phyloP scores from a whole-genome alignment of 345 rosid genomes.

The Gossypium arboreum region DNA sequence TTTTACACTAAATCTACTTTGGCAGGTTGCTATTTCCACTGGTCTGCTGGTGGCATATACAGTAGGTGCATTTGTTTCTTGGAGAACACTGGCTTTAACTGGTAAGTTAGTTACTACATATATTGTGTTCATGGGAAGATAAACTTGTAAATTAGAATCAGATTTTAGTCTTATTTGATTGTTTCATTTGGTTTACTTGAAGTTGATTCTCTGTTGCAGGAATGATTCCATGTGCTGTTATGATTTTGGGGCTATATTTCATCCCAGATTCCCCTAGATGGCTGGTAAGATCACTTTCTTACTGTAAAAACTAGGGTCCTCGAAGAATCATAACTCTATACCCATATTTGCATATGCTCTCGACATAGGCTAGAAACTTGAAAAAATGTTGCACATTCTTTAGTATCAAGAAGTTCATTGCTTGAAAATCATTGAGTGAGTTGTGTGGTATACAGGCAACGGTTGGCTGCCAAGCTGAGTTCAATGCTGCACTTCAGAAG shows the following conservation, averaged over 20 bases:
- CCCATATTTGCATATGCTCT: too few species aligned
- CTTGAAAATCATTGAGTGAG: not conserved
- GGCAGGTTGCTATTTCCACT: conserved; percentile 16
- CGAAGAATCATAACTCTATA: too few species aligned
- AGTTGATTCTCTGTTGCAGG: conserved; percentile 37
- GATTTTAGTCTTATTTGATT: not conserved
- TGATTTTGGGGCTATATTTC: conserved; percentile 56
- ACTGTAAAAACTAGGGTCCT: not conserved
- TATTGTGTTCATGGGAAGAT: not conserved
- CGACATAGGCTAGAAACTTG: not conserved
- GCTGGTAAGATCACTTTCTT: conserved; percentile 47
- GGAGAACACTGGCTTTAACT: conserved; percentile 78
- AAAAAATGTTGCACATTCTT: not conserved
- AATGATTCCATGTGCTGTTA: conserved; percentile 57
- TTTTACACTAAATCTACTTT: not conserved
- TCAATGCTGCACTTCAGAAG: conserved; percentile 53
- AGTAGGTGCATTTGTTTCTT: conserved; percentile 65
- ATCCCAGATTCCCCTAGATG: conserved; percentile 91
- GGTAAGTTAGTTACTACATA: conserved; percentile 24
- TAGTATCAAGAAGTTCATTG: not conserved
- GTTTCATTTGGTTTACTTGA: conserved; percentile 2
- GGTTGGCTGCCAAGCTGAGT: conserved; percentile 50
- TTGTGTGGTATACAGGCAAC: conserved; percentile 50
- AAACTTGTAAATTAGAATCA: not conserved
- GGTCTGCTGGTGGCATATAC: conserved; percentile 76